Base-by-base conservation (phyloP, 2,329 filamentous ascomycete genomes). In the Xylariaceae sp. region DNA sequence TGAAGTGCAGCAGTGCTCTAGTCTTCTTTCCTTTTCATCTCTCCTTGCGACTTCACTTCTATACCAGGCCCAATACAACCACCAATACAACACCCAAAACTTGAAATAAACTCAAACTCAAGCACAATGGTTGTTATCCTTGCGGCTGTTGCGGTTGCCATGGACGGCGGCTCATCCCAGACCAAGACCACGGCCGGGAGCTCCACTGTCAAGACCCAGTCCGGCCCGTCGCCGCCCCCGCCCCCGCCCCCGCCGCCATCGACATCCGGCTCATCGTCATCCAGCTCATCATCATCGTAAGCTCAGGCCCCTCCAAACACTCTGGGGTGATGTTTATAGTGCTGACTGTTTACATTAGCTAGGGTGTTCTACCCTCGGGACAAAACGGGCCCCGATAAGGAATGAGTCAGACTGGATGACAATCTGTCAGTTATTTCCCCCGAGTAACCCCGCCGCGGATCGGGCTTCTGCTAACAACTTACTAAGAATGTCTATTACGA, bases 111-210 rank as follows among this genome's bases (percentile, higher is more conserved):
- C 8, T 6, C 7, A 43, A 31, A 32, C 29, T 11, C 29, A 45
- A 12, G 6, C 43, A 60, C 32, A 4, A 59, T 60, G 58, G 58
- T 60, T 37, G 53, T 60, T 4, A 47, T 58, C 44, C 56, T 60
- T 47, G 58, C 58, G 39, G 58, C 58, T 26, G 53, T 60, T 2
- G 51, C 58, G 29, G 58, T 56, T 19, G 43, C 51, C 30, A 47
- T 55, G 3, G 26, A 48, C 12, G 54, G 54, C 30, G 27, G 51
- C 11, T 32, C 42, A 40, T 30, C 44, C 50, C 57, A 42, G 51
- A 43, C 30, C 55, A 51, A 53, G 48, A 47, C 35, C 6, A 32
- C 55, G 3, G 50, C 56, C n/a, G 53, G 56, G 3, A 35, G 55
- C 7, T 47, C 53, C 29, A 44, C 51, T 34, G 50, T 53, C n/a